These are phyloP conservation scores for Galerina sulciceps DNA, from an alignment of 768 basidiomycete genomes.

Conservation along the genomic window DNA sequence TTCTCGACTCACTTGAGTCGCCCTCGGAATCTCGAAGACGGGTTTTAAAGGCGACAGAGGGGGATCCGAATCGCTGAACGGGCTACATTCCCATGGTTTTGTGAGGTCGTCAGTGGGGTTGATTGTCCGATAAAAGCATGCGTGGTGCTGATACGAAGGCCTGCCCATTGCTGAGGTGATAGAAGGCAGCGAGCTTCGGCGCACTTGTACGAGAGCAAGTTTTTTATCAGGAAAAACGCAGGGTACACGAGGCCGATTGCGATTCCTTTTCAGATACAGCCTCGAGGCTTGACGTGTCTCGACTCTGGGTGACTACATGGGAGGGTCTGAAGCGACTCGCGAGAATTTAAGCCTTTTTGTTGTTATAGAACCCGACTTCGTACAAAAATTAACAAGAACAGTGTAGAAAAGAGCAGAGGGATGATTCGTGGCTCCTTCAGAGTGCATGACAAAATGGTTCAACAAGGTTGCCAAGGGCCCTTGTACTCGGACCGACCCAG, in stretches of 20 bases:
- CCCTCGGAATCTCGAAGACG: constrained; percentile 22
- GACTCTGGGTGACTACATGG: neutral
- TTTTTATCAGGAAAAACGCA: constrained; percentile 3
- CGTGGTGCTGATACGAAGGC: constrained; percentile 24
- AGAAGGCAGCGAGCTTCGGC: neutral
- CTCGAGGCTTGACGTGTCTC: constrained; percentile 8
- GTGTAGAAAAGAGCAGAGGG: no score
- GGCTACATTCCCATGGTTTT: constrained; percentile 28
- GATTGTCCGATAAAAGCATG: constrained; percentile 33
- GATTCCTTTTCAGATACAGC: neutral
- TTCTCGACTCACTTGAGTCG: neutral
- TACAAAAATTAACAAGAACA: no score
- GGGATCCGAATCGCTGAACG: constrained; percentile 21
- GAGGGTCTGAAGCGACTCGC: neutral
- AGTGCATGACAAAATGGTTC: no score
- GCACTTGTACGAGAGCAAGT: neutral
- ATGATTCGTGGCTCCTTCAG: no score
- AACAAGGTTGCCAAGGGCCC: no score
- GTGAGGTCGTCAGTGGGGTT: constrained; percentile 22
- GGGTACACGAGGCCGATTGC: constrained; percentile 10
- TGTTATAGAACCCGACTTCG: no score
- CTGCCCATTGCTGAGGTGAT: neutral
- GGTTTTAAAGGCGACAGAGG: constrained; percentile 25
- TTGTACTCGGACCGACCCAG: no score
- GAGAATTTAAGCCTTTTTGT: no score